These are phyloP conservation scores for Pugionium cornutum DNA, from an alignment of 345 rosid genomes.

Conservation along the genomic window DNA sequence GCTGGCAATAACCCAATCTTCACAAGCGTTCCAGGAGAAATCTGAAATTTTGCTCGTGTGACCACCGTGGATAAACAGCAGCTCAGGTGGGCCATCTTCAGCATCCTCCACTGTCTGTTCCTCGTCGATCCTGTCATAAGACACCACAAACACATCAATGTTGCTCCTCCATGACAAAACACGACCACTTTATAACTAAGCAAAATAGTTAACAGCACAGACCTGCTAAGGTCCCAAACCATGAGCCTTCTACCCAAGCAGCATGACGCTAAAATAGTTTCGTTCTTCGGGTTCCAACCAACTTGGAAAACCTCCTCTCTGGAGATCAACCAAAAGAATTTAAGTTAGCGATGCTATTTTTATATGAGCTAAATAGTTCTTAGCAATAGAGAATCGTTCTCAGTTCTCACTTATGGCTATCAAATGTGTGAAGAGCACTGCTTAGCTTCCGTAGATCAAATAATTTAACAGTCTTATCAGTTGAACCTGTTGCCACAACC, in stretches of 20 bases:
- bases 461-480: slow-evolving; percentile 93
- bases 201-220: slow-evolving; percentile 15
- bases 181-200: slow-evolving; percentile 11
- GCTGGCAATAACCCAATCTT: slow-evolving; percentile 95
- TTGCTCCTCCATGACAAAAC: neutral
- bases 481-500: slow-evolving; percentile 98
- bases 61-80: slow-evolving; percentile 98
- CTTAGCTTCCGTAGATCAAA: slow-evolving; percentile 89
- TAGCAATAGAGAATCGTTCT: slow-evolving; percentile 3
- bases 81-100: slow-evolving; percentile 96
- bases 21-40: slow-evolving; percentile 98
- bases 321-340: slow-evolving; percentile 33
- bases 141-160: slow-evolving; percentile 21
- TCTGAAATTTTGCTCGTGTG: slow-evolving; percentile 98
- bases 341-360: slow-evolving; percentile 2
- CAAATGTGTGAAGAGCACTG: slow-evolving; percentile 86
- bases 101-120: slow-evolving; percentile 82
- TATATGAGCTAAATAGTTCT: slow-evolving; percentile 2
- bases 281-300: slow-evolving; percentile 98
- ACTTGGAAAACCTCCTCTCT: slow-evolving; percentile 99
- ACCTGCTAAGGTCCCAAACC: slow-evolving; percentile 99
- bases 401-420: slow-evolving; percentile 81
- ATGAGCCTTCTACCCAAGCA: slow-evolving; percentile 98
- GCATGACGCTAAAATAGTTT: slow-evolving; percentile 95
- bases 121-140: slow-evolving; percentile 59